Base-by-base conservation (phyloP, 148 eudicot genomes). In the Camellia japonica region DNA sequence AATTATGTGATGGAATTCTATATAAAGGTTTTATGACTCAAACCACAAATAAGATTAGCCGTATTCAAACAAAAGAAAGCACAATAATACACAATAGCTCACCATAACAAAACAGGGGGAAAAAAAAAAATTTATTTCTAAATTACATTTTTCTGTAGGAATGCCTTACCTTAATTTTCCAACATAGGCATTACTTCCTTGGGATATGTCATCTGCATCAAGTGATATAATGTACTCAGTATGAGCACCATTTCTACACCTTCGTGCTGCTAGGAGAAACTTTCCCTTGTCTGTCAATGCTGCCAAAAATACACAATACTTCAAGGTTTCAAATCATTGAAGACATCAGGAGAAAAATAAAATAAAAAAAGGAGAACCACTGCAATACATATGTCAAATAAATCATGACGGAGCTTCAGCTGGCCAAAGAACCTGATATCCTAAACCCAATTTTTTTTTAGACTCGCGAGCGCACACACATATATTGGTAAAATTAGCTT, bases 201-300 rank as follows among this genome's bases (percentile, higher is more conserved):
- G 98, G 59, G 97, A 93, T 42, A 93, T 70, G 82, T 94, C 99
- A 80, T 88, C 88, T 5, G 93, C 88, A 68, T 92, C 95, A 73
- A 96, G 95, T 18, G 99, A 93, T 77, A 96, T 88, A 59, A 93
- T 89, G 77, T 91, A 96, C 85, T 96, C 99, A 11, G 84, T 89
- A 79, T 90, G 95, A 58, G 95, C 91, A 77, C 95, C 90, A 71
- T 89, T 88, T 78, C 99, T 88, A 77, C 82, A 88, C 74, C 89
- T 88, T 73, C 91, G 90, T 52, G 99, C 99, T 41, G 99, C 99
- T 82, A 96, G 80, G 75, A 96, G 97, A 84, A 96, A 91, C 84
- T 96, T 94, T 38, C 99, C 99, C 71, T 94, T 86, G 30, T 93
- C 99, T 71, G 90, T 82, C 70, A 91, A 91, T 60, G 97, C 98